Evolutionary conservation across 768 basidiomycete genomes (phyloP).

Genomic region (Tulasnella sp.): DNA sequence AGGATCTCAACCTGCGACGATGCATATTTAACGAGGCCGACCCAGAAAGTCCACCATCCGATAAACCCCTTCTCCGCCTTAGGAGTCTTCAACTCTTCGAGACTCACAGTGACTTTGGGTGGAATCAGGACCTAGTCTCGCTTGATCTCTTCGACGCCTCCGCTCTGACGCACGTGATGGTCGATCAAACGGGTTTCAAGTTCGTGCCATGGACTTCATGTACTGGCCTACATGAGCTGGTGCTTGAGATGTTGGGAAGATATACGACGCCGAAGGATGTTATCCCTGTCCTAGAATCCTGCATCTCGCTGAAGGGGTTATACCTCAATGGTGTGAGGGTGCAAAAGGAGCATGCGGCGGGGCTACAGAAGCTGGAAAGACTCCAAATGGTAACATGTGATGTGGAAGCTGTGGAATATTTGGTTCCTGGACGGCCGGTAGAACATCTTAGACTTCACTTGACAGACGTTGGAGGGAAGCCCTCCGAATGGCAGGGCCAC

Average conservation of each 20-base stretch:
- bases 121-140: not conserved
- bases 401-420: not conserved
- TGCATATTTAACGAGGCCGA: not conserved
- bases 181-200: not conserved
- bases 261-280: not conserved
- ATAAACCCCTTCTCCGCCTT: not conserved
- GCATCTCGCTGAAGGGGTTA: not conserved
- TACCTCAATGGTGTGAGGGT: not conserved
- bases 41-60: not conserved
- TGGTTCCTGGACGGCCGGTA: not conserved
- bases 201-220: not conserved
- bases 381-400: not conserved
- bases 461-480: not conserved
- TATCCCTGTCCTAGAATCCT: not conserved
- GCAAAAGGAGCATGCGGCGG: not conserved
- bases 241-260: not conserved
- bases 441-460: not conserved
- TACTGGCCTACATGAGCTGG: not conserved
- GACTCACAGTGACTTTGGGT: not conserved
- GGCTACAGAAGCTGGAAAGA: not conserved
- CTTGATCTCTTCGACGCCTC: not conserved
- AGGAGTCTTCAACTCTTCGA: not conserved
- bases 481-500: not conserved
- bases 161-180: not conserved
- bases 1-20: not conserved